These are phyloP conservation scores for Diaporthe citrichinensis DNA, from an alignment of 2,329 filamentous ascomycete species.

Conservation along the genomic window DNA sequence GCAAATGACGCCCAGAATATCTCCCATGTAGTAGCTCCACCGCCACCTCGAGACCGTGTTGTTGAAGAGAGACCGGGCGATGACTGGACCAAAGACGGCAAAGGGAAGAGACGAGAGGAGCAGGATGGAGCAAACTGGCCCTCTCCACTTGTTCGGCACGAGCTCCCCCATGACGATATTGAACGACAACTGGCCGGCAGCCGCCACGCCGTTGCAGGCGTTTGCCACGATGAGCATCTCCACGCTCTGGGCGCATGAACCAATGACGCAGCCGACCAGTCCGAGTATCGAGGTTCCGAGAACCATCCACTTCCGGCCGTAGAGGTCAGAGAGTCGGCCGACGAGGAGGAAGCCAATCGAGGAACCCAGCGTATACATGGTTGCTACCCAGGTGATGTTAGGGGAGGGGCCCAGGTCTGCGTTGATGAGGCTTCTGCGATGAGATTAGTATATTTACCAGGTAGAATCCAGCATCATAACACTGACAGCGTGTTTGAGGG, in stretches of 20 bases:
- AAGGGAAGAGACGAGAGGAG: conserved; percentile 58
- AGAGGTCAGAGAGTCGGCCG: conserved; percentile 59
- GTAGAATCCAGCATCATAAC: not conserved
- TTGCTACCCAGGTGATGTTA: conserved; percentile 13
- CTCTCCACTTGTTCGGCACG: conserved; percentile 58
- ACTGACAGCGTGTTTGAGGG: conserved; percentile 12
- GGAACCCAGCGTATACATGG: conserved; percentile 50
- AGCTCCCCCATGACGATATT: conserved; percentile 58
- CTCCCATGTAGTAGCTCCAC: conserved; percentile 15
- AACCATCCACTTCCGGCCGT: conserved; percentile 58
- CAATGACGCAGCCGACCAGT: conserved; percentile 56
- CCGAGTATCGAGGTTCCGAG: conserved; percentile 51
- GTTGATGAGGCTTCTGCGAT: conserved; percentile 10
- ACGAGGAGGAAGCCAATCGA: conserved; percentile 57
- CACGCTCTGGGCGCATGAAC: conserved; percentile 52
- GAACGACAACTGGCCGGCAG: conserved; percentile 58
- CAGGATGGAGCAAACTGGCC: conserved; percentile 53
- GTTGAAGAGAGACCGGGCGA: conserved; percentile 54
- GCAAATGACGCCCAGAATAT: conserved; percentile 45
- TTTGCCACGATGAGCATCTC: conserved; percentile 55
- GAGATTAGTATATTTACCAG: not conserved
- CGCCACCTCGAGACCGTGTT: conserved; percentile 7
- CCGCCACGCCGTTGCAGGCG: conserved; percentile 55
- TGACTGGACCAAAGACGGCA: conserved; percentile 61
- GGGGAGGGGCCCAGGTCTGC: conserved; percentile 10